Conservation (phyloP, 805 yeast genomes). For the Suhomyces vadensis region DNA sequence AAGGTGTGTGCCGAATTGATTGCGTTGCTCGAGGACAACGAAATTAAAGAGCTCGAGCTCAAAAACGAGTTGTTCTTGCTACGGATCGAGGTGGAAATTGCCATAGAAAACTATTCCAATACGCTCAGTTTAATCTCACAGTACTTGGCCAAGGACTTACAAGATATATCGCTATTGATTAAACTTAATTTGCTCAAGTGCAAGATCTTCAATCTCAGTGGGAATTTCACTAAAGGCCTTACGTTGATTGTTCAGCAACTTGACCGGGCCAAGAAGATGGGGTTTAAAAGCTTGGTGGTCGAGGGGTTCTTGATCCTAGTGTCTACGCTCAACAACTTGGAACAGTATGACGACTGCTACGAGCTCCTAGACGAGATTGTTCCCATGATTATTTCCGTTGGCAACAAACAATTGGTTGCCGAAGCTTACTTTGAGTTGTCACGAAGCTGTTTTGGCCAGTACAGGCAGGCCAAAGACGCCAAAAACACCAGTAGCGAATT, state of each 20-base stretch:
- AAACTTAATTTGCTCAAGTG: slow-evolving; percentile 51
- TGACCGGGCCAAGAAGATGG: slow-evolving; percentile 46
- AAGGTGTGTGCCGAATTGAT: slow-evolving; percentile 37
- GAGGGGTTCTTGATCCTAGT: slow-evolving; percentile 51
- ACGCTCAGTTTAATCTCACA: slow-evolving; percentile 28
- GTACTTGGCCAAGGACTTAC: slow-evolving; percentile 21
- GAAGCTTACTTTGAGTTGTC: slow-evolving; percentile 34
- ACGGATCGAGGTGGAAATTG: slow-evolving; percentile 31
- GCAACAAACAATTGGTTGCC: slow-evolving; percentile 40
- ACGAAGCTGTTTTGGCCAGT: slow-evolving; percentile 18
- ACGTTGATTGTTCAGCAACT: slow-evolving; percentile 52
- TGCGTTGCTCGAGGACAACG: slow-evolving; percentile 29
- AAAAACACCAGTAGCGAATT: slow-evolving; percentile 17
- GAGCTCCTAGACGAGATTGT: slow-evolving; percentile 41
- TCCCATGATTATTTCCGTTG: slow-evolving; percentile 44
- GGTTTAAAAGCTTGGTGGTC: slow-evolving; percentile 44
- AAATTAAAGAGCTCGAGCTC: slow-evolving; percentile 32
- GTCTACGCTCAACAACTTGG: slow-evolving; percentile 43
- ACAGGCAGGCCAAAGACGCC: slow-evolving; percentile 1
- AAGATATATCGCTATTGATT: slow-evolving; percentile 41
- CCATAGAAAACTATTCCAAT: slow-evolving; percentile 30
- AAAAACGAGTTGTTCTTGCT: slow-evolving; percentile 28
- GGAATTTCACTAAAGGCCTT: slow-evolving; percentile 50
- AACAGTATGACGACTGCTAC: slow-evolving; percentile 45
- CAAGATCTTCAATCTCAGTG: slow-evolving; percentile 41